Base-by-base conservation (phyloP, 768 basidiomycete species). In the Russula brevipes region DNA sequence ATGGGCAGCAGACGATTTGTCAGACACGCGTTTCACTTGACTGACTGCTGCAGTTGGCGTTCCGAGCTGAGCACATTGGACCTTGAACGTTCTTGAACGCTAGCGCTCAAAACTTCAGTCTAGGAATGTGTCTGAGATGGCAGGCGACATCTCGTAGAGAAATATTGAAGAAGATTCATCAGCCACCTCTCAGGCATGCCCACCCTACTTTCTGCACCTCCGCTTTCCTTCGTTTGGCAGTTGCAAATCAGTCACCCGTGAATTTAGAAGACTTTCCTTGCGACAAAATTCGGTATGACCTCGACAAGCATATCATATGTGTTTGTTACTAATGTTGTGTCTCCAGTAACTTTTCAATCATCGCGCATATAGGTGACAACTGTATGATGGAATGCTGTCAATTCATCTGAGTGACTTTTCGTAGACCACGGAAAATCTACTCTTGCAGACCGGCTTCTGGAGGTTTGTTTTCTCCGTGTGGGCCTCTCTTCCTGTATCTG, bases 381-480 rank as follows among this genome's bases (percentile, higher is more conserved):
- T 36, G 58, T 45, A 33, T 61, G 14, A 4, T 16, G 36, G 6
- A 33, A 36, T 50, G 45, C 42, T 12, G 19, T n/a, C 12, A 8
- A 33, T 10, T 3, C 19, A 57, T 45, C 54, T 63, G 8, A 60
- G 56, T 11, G 54, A 39, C 36, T 60, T 56, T 17, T 41, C 53
- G 12, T 61, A 89, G 90, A 97, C 74, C 95, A 97, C 74, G 96
- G 96, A 57, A 98, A 98, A 79, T 94, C 92, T 4, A 97, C 94
- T 4, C 78, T 97, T 60, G 92, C 94, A 6, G 95, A 97, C 33
- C 91, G 90, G 68, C 76, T 91, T 64, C 77, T 92, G 24, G 91
- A 91, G 83, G 91, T 88, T 68, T 45, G 68, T 73, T 51, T 4
- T n/a, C 60, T 64, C 24, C 24, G 24, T 36, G 17, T 19, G n/a